A percentile compares a stretch with the other conserved stretches of the same genome.
Conservation (phyloP, 768 basidiomycete species). For the Cantharellus cinnabarinus region DNA sequence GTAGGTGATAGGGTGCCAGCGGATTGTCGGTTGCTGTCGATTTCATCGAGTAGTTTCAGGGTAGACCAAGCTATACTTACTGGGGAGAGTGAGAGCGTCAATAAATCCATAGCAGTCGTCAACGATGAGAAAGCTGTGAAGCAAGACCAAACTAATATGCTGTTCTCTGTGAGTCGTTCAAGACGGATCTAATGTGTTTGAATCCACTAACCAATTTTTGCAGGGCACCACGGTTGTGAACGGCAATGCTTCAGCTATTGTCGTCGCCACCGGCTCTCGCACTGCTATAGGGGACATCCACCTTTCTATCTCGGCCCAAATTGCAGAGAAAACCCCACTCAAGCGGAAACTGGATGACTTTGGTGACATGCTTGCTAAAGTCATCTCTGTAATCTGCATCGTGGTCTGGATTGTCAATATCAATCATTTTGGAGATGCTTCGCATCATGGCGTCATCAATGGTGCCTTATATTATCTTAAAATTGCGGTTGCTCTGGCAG, state of each 20-base stretch:
- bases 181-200: background rate
- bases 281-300: constrained; percentile 97
- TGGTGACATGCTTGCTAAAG: constrained; percentile 91
- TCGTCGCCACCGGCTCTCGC: constrained; percentile 63
- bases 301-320: constrained; percentile 83
- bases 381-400: constrained; percentile 90
- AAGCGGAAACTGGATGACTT: constrained; percentile 98
- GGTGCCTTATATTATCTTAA: constrained; percentile 99
- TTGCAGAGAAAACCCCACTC: constrained; percentile 86
- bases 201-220: background rate
- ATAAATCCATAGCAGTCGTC: constrained; percentile 54
- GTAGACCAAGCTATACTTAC: constrained; percentile 95
- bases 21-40: constrained; percentile 73
- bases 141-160: constrained; percentile 94
- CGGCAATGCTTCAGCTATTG: constrained; percentile 71
- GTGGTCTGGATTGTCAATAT: constrained; percentile 97
- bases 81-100: constrained; percentile 78
- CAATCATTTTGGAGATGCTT: constrained; percentile 88
- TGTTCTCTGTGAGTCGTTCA: constrained; percentile 53
- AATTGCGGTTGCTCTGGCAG: constrained; percentile 96
- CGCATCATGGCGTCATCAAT: constrained; percentile 75
- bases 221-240: constrained; percentile 94
- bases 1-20: constrained; percentile 94
- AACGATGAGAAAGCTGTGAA: constrained; percentile 67
- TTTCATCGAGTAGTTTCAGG: constrained; percentile 84